Base-by-base conservation (phyloP, 345 rosid species). In the Melastoma malabathricum region DNA sequence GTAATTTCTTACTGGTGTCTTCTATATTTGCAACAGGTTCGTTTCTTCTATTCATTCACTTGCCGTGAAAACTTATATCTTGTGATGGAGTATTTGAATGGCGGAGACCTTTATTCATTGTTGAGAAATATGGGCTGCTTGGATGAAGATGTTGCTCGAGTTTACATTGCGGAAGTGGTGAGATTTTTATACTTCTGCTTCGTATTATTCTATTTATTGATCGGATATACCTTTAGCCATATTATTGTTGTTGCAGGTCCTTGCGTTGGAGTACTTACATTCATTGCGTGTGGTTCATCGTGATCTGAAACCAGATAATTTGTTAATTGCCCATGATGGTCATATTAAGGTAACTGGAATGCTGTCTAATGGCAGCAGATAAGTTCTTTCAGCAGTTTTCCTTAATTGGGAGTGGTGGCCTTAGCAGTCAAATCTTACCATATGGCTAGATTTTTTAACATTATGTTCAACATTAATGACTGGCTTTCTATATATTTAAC, bases 81-180 rank as follows among this genome's bases (percentile, higher is more conserved):
- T 64, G 99, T 93, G 75, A 93, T 93, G 99, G 99, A 93, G 83
- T 93, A 93, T 70, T 66, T 93, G 70, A 93, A 93, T 68, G 99
- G 99, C 64, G 99, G 99, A 31, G 99, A 93, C 69, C 58, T 93
- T 50, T 93, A 88, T 77, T 93, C 99, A 16, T 66, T 93, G 67
- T 65, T 93, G 77, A 81, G 99, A 69, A 93, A 93, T 70, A 64
- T 93, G 60, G 97, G 99, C 69, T 93, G 97, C 83, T 74, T 93
- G 70, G 87, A 88, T 54, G 99, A 93, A 81, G 97, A 76, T 56
- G 86, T 93, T 76, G 95, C 94, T 61, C 94, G 99, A 46, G 86
- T 93, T 51, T 93, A 93, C 71, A 79, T 93, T 29, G 99, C 99
- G 8, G 99, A 93, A 88, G 94, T 93, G 56, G 99, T 93, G 83